These are phyloP conservation scores for Gnetum montanum DNA, from an alignment of 75 land plant species.

Conservation along the genomic window DNA sequence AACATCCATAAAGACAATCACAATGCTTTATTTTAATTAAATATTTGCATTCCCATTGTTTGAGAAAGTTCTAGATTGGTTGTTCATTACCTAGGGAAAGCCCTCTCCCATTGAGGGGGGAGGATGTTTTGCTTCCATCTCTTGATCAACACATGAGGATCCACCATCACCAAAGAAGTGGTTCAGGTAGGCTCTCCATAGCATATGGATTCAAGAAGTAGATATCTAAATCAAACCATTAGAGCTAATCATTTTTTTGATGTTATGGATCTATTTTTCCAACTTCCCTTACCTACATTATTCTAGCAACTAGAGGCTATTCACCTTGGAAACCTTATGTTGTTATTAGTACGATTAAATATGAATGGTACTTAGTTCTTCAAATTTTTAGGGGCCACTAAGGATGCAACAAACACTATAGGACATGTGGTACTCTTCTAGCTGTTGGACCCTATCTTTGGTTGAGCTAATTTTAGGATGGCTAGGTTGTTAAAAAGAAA, in stretches of 20 bases:
- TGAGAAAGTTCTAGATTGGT: not conserved
- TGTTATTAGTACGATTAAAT: constrained; percentile 19
- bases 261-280: constrained; percentile 21
- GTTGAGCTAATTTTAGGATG: constrained; percentile 2
- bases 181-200: not conserved
- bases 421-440: not conserved
- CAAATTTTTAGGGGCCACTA: not conserved
- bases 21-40: not conserved
- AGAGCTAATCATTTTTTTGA: not conserved
- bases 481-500: not conserved
- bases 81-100: not conserved
- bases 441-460: constrained; percentile 12
- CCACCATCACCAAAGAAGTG: not conserved
- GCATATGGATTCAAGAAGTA: not conserved
- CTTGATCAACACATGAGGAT: not conserved
- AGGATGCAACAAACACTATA: constrained; percentile 6
- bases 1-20: not conserved
- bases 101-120: not conserved
- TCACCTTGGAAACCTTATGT: constrained; percentile 30
- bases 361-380: not conserved
- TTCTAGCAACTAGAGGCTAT: constrained; percentile 38
- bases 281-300: constrained; percentile 52
- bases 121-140: not conserved
- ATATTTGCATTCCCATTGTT: not conserved
- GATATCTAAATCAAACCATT: not conserved